A percentile compares a stretch with the other conserved stretches of the same genome.
Evolutionary conservation across 805 yeast species (phyloP).

Genomic region (Debaryomyces maramus): DNA sequence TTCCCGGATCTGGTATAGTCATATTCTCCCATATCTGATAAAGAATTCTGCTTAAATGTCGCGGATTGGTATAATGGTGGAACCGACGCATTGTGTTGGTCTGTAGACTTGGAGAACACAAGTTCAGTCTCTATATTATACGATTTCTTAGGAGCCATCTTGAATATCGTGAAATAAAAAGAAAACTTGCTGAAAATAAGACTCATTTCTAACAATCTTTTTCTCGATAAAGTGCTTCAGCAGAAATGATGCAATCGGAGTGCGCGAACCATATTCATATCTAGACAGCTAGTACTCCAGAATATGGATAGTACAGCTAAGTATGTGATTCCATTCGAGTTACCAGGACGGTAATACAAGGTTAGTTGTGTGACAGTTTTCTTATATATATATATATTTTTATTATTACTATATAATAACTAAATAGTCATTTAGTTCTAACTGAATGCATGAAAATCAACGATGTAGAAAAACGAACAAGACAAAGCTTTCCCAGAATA

Average conservation of each 20-base stretch:
- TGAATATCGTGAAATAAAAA: neutral
- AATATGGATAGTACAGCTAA: too few species aligned
- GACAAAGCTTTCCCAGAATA: too few species aligned
- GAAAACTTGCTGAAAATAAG: neutral
- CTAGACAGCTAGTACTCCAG: too few species aligned
- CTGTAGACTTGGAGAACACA: conserved; percentile 58
- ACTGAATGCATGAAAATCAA: conserved; percentile 1
- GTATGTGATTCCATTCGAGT: too few species aligned
- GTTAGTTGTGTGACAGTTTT: too few species aligned
- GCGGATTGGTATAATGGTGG: conserved; percentile 93
- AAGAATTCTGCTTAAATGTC: conserved; percentile 81
- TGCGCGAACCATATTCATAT: neutral
- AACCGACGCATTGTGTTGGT: conserved; percentile 75
- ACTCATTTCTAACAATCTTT: neutral
- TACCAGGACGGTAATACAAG: too few species aligned
- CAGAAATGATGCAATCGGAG: conserved; percentile 10
- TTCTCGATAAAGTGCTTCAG: conserved; percentile 4
- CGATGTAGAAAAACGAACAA: neutral
- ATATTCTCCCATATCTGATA: conserved; percentile 68
- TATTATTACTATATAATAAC: neutral
- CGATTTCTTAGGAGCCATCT: conserved; percentile 26
- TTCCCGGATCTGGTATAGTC: conserved; percentile 89
- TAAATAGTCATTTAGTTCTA: conserved; percentile 1
- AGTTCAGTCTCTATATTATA: conserved; percentile 69
- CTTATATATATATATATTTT: too few species aligned